Evolutionary conservation across 352 stramenopile species (phyloP).

Genomic region (Pythium rishiriense): DNA sequence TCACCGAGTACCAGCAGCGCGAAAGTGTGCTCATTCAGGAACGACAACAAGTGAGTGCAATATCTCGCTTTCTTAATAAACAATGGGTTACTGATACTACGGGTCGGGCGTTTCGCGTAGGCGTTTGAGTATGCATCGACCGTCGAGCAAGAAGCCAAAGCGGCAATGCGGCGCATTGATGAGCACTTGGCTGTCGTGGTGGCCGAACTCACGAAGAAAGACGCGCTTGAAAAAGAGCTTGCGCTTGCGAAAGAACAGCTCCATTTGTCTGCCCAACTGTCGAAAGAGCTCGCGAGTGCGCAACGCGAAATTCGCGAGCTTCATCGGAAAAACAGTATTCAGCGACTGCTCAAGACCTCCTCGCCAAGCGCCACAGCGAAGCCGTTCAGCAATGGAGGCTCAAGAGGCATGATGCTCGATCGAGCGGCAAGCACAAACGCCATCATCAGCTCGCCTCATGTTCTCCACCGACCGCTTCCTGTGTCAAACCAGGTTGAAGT

Average conservation of each 20-base stretch:
- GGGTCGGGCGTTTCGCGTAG: conserved; percentile 26
- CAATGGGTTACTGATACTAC: background rate
- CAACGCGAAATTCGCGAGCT: conserved; percentile 80
- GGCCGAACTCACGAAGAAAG: conserved; percentile 64
- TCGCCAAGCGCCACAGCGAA: conserved; percentile 6
- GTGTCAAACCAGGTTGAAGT: conserved; percentile 12
- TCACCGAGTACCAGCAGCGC: conserved; percentile 57
- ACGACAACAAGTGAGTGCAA: conserved; percentile 54
- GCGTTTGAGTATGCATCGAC: conserved; percentile 52
- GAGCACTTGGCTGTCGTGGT: conserved; percentile 57
- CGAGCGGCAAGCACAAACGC: background rate
- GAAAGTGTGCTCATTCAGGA: conserved; percentile 63
- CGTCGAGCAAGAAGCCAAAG: conserved; percentile 52
- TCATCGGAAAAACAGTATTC: conserved; percentile 66
- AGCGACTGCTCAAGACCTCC: conserved; percentile 49
- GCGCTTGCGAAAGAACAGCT: conserved; percentile 58
- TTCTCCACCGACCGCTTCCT: background rate
- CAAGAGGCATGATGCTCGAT: conserved; percentile 1
- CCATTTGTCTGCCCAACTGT: conserved; percentile 47
- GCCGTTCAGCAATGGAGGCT: conserved; percentile 6
- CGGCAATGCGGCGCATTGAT: conserved; percentile 42
- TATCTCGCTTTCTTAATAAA: no score
- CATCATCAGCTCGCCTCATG: background rate
- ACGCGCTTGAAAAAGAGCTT: conserved; percentile 69
- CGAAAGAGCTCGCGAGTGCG: conserved; percentile 63